A percentile compares a stretch with the other conserved stretches of the same genome.
Conservation (phyloP, 306 rosid genomes). For the Vigna nakashimae region DNA sequence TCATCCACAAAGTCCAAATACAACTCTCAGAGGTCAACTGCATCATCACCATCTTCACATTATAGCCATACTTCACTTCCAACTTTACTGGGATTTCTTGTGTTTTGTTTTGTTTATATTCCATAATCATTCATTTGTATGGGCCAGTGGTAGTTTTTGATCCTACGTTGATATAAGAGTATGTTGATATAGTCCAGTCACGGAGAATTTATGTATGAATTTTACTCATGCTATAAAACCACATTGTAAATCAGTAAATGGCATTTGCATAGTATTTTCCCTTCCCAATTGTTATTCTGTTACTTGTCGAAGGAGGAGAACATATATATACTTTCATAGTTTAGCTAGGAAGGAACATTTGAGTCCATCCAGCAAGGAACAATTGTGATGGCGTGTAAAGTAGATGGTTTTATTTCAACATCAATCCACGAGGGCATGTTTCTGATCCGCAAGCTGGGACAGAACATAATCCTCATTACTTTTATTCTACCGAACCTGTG, state of each 20-base stretch:
- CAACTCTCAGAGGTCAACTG: constrained; percentile 52
- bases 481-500: no score
- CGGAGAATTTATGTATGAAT: constrained; percentile 33
- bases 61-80: constrained; percentile 41
- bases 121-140: constrained; percentile 45
- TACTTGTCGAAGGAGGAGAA: neutral
- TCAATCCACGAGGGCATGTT: neutral
- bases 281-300: constrained; percentile 2
- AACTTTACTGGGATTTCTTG: constrained; percentile 50
- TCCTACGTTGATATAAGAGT: constrained; percentile 45
- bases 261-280: constrained; percentile 23
- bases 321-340: neutral
- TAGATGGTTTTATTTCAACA: constrained; percentile 1
- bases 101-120: constrained; percentile 48
- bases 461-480: no score
- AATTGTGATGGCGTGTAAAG: no score
- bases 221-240: constrained; percentile 13
- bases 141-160: constrained; percentile 36
- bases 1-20: constrained; percentile 47
- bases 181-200: constrained; percentile 24
- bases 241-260: constrained; percentile 33
- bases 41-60: constrained; percentile 58
- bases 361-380: no score
- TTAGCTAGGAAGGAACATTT: neutral
- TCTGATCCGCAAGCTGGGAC: neutral